phyloP scores from a whole-genome alignment of 2,329 filamentous ascomycete species.

The Botrytis deweyae region DNA sequence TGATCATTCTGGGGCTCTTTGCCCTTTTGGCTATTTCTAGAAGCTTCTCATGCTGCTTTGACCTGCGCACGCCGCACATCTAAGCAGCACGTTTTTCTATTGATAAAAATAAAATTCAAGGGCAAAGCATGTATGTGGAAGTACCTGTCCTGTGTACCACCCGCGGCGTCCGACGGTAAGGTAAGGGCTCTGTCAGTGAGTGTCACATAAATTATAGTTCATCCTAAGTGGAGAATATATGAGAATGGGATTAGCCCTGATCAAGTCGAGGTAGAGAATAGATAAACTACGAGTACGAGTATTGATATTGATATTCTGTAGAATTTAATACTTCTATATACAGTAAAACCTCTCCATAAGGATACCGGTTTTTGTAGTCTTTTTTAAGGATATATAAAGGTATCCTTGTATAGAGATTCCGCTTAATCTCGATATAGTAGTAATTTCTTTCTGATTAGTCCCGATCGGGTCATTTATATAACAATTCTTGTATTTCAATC shows the following conservation, averaged over 20 bases:
- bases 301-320: background rate
- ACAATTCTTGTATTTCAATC: no score
- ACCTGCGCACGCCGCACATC: background rate
- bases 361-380: no score
- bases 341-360: no score
- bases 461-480: no score
- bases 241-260: background rate
- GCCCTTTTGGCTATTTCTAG: background rate
- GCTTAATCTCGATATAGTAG: no score
- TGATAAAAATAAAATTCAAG: background rate
- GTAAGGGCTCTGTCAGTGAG: background rate
- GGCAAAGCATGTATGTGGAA: background rate
- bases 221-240: background rate
- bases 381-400: no score
- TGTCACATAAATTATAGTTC: slow-evolving; percentile 5
- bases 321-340: background rate
- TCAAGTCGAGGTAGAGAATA: background rate
- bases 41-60: background rate
- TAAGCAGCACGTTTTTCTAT: background rate
- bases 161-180: background rate
- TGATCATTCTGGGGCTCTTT: background rate
- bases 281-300: background rate
- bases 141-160: background rate
- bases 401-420: no score
- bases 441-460: no score